A percentile compares a stretch with the other conserved stretches of the same genome.
These are phyloP conservation scores for Corylus avellana DNA, from an alignment of 306 rosid species.

Conservation along the genomic window DNA sequence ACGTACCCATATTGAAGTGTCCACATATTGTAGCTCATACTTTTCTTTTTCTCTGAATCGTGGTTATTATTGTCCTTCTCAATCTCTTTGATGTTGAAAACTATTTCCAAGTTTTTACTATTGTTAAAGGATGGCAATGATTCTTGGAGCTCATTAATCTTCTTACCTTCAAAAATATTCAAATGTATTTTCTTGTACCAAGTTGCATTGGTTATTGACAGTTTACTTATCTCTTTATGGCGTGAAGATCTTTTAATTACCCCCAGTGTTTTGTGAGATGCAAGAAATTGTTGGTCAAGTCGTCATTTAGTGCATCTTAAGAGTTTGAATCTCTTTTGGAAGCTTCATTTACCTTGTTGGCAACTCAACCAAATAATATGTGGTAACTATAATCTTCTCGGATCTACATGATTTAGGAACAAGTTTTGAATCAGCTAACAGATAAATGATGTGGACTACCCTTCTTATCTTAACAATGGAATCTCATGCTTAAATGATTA, in stretches of 20 bases:
- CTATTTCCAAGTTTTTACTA: not conserved
- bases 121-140: not conserved
- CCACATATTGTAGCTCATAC: not conserved
- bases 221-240: not conserved
- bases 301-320: not conserved
- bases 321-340: not conserved
- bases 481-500: not conserved
- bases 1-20: not conserved
- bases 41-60: not conserved
- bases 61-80: not conserved
- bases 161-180: not conserved
- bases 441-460: not conserved
- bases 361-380: not conserved
- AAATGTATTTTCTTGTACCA: not conserved
- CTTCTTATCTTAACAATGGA: not conserved
- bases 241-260: not conserved
- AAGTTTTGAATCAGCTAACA: not conserved
- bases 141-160: not conserved
- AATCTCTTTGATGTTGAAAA: not conserved
- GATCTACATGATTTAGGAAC: not conserved
- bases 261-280: not conserved
- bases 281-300: not conserved
- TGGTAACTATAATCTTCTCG: not conserved
- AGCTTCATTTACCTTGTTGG: conserved; percentile 6
- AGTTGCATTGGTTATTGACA: not conserved